Conservation (phyloP, 1,284 basidiomycete species). For the Ceratobasidium theobromae region DNA sequence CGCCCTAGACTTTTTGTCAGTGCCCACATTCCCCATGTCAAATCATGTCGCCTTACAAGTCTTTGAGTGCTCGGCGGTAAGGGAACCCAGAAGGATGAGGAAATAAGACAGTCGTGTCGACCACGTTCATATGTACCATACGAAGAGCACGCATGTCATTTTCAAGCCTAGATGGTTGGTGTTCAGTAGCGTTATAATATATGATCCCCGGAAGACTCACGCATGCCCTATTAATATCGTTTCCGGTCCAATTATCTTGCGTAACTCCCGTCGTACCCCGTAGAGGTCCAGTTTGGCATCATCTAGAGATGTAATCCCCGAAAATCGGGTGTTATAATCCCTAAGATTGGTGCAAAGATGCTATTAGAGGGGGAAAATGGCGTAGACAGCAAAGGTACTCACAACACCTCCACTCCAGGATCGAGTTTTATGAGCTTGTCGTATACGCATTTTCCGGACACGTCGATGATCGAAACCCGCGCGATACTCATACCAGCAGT, state of each 20-base stretch:
- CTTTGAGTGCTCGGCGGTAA: constrained; percentile 72
- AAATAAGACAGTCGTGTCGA: constrained; percentile 84
- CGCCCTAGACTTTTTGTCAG: constrained; percentile 50
- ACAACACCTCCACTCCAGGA: constrained; percentile 77
- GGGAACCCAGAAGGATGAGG: constrained; percentile 79
- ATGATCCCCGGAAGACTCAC: constrained; percentile 38
- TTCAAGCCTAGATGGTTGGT: constrained; percentile 60
- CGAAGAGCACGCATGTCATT: constrained; percentile 88
- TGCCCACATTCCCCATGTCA: neutral
- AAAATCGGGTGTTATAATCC: constrained; percentile 85
- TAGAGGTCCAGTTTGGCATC: constrained; percentile 65
- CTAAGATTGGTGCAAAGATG: constrained; percentile 49
- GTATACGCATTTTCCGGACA: constrained; percentile 67
- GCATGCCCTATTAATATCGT: constrained; percentile 78
- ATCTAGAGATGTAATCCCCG: constrained; percentile 70
- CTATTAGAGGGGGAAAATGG: constrained; percentile 16
- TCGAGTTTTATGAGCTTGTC: constrained; percentile 83
- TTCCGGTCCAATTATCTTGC: constrained; percentile 67
- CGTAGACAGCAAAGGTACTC: constrained; percentile 41
- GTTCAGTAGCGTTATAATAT: neutral
- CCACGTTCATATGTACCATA: constrained; percentile 75
- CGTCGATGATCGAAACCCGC: constrained; percentile 82
- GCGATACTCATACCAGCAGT: constrained; percentile 86
- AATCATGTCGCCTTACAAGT: constrained; percentile 59
- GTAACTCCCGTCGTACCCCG: constrained; percentile 65